Evolutionary conservation across 768 basidiomycete genomes (phyloP).

Genomic region (Tricholoma matsutake): DNA sequence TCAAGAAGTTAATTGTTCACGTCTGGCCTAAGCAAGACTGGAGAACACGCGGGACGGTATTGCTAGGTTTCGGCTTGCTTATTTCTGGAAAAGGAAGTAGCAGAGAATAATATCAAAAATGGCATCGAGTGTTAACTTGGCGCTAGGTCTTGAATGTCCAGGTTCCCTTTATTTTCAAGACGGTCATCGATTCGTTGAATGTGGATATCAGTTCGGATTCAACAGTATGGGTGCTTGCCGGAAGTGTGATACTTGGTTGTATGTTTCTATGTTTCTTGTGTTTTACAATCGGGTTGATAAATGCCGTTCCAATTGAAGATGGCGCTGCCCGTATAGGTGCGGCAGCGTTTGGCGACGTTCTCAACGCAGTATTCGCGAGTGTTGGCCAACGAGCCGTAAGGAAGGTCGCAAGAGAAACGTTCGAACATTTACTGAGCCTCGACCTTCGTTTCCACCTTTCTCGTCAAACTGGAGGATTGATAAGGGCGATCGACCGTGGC

Average conservation of each 20-base stretch:
- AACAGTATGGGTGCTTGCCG: constrained; percentile 89
- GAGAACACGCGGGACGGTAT: constrained; percentile 76
- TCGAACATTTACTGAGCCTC: constrained; percentile 87
- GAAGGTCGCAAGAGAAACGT: constrained; percentile 93
- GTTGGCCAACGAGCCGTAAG: constrained; percentile 96
- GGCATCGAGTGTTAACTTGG: background rate
- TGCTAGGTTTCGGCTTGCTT: constrained; percentile 77
- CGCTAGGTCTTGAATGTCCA: constrained; percentile 88
- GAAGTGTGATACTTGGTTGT: constrained; percentile 92
- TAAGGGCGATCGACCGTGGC: constrained; percentile 94
- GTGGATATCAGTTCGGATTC: constrained; percentile 68
- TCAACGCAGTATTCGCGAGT: constrained; percentile 95
- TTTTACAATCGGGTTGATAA: background rate
- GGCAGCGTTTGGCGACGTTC: constrained; percentile 83
- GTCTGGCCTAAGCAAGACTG: constrained; percentile 94
- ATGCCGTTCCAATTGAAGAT: constrained; percentile 47
- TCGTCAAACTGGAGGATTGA: constrained; percentile 95
- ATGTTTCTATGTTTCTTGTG: constrained; percentile 29
- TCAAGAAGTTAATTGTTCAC: constrained; percentile 77
- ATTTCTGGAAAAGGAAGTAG: constrained; percentile 79
- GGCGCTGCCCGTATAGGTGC: constrained; percentile 88
- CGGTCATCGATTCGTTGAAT: constrained; percentile 86
- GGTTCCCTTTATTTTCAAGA: constrained; percentile 96
- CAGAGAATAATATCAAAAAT: background rate
- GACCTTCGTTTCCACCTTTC: constrained; percentile 91